phyloP scores from a whole-genome alignment of 345 rosid genomes.

The Camelina laxa region DNA sequence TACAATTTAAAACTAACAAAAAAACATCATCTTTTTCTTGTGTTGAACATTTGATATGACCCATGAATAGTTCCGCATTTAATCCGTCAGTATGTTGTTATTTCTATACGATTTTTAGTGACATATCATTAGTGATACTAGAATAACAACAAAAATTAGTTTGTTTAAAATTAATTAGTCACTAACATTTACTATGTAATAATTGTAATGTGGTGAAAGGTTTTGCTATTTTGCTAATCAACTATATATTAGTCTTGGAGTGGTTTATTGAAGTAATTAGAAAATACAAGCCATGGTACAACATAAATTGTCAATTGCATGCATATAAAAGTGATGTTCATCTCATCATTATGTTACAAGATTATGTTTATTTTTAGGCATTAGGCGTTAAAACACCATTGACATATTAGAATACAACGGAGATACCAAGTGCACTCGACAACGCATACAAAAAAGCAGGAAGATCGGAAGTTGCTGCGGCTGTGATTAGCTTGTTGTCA shows the following conservation, averaged over 20 bases:
- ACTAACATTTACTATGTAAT: neutral
- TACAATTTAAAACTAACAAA: neutral
- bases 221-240: neutral
- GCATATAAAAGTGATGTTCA: neutral
- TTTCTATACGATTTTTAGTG: neutral
- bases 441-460: constrained; percentile 49
- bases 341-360: neutral
- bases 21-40: neutral
- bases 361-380: constrained; percentile 4
- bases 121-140: too few relatives aligned
- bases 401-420: constrained; percentile 43
- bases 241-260: neutral
- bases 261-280: too few relatives aligned
- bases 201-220: neutral
- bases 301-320: neutral
- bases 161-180: neutral
- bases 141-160: neutral
- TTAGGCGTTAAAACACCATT: neutral
- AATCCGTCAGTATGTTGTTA: neutral
- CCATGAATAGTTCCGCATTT: neutral
- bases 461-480: constrained; percentile 47
- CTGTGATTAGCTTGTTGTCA: constrained; percentile 54
- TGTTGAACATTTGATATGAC: neutral
- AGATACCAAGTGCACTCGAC: constrained; percentile 49
- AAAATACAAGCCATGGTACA: neutral